phyloP scores from a whole-genome alignment of 495 filamentous ascomycete genomes.

The Melanomma pulvis-pyrius region DNA sequence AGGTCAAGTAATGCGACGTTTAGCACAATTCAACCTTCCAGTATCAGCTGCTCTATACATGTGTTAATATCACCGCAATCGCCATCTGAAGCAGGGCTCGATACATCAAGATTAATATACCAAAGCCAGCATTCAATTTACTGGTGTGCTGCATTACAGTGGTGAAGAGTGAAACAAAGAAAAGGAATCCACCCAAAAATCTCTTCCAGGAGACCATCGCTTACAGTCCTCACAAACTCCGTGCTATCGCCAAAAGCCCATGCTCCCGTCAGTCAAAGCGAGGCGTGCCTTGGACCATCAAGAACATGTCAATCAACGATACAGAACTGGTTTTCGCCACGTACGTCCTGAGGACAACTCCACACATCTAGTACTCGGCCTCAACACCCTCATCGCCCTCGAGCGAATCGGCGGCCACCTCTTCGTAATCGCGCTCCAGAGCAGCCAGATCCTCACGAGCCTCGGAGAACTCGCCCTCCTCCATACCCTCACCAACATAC shows the following conservation, averaged over 20 bases:
- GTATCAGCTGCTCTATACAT: not conserved
- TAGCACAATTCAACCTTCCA: not conserved
- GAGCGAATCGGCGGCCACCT: constrained; percentile 94
- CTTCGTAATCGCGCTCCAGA: constrained; percentile 98
- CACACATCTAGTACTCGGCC: constrained; percentile 82
- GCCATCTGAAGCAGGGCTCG: not conserved
- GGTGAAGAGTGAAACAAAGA: not conserved
- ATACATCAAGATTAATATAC: not conserved
- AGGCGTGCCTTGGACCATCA: not conserved
- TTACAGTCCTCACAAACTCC: constrained; percentile 6
- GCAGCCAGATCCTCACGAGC: constrained; percentile 97
- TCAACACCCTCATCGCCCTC: constrained; percentile 86
- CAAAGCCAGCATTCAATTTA: constrained; percentile 10
- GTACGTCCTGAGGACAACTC: not conserved
- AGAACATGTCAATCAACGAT: constrained; percentile 27
- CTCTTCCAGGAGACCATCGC: constrained; percentile 1
- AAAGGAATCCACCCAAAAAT: constrained; percentile 5
- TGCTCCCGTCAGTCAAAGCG: not conserved
- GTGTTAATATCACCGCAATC: not conserved
- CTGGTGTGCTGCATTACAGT: constrained; percentile 2
- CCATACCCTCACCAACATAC: constrained; percentile 99
- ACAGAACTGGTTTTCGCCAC: constrained; percentile 15
- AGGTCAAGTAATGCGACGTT: not conserved
- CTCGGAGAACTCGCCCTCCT: constrained; percentile 99
- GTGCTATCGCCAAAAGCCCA: constrained; percentile 17